These are phyloP conservation scores for Corylus americana DNA, from an alignment of 306 rosid species.

Conservation along the genomic window DNA sequence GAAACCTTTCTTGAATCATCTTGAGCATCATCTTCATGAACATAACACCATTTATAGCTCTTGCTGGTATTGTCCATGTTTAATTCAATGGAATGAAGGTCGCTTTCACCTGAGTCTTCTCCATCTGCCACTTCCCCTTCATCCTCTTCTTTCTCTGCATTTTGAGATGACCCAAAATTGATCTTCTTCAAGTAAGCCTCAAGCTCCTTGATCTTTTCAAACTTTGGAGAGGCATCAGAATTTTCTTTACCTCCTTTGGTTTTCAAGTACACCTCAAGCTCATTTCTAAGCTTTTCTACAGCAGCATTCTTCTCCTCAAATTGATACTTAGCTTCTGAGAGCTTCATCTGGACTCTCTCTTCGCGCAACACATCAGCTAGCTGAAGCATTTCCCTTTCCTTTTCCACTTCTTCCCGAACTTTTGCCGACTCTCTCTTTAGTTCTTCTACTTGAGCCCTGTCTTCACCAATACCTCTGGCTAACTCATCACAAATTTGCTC, in stretches of 20 bases:
- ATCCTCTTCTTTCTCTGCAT: constrained; percentile 26
- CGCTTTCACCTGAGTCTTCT: constrained; percentile 63
- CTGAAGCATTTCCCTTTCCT: constrained; percentile 96
- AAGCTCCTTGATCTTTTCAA: constrained; percentile 59
- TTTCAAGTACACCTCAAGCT: constrained; percentile 61
- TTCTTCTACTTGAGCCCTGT: constrained; percentile 79
- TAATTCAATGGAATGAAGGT: constrained; percentile 86
- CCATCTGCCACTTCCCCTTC: constrained; percentile 46
- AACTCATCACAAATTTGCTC: constrained; percentile 85
- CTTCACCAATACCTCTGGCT: constrained; percentile 80
- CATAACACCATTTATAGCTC: constrained; percentile 67
- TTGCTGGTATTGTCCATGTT: constrained; percentile 68
- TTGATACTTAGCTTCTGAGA: constrained; percentile 84
- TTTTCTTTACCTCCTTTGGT: constrained; percentile 41
- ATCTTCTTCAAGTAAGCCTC: constrained; percentile 67
- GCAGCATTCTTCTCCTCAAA: constrained; percentile 90
- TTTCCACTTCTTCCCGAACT: constrained; percentile 75
- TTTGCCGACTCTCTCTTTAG: constrained; percentile 70
- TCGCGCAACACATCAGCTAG: constrained; percentile 79
- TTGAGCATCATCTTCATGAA: constrained; percentile 42
- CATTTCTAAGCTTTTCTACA: constrained; percentile 60
- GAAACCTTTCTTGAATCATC: constrained; percentile 49
- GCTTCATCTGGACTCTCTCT: constrained; percentile 98
- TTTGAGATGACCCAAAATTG: constrained; percentile 46
- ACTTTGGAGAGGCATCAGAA: constrained; percentile 40